Percentiles rank a stretch among this genome's conserved stretches.
Evolutionary conservation across 169 alveolate species (phyloP).

Genomic region (Plasmodium vinckei): DNA sequence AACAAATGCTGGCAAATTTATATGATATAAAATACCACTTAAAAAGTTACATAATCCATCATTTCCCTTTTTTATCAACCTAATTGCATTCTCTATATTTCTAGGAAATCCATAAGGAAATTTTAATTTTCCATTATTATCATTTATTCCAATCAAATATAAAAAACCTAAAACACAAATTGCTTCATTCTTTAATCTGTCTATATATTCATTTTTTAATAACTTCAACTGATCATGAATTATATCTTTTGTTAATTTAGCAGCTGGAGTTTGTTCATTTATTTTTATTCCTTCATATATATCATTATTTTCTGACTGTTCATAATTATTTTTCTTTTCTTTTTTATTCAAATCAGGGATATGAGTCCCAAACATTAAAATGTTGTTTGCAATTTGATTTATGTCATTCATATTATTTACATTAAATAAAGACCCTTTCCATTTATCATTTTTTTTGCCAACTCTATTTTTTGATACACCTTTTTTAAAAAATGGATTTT

Average conservation of each 20-base stretch:
- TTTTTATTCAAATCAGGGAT: neutral
- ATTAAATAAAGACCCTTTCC: neutral
- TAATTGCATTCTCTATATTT: constrained; percentile 81
- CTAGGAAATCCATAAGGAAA: constrained; percentile 92
- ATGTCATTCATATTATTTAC: neutral
- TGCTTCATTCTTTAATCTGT: constrained; percentile 53
- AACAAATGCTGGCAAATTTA: constrained; percentile 89
- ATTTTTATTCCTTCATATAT: constrained; percentile 1
- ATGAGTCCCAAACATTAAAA: neutral
- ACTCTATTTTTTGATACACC: neutral
- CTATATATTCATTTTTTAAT: constrained; percentile 22
- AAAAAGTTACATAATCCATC: constrained; percentile 89
- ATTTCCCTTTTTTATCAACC: constrained; percentile 82
- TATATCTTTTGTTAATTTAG: constrained; percentile 23
- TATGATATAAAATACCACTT: constrained; percentile 83
- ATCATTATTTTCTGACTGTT: neutral
- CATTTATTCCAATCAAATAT: constrained; percentile 86
- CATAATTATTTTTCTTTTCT: neutral
- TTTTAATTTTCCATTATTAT: constrained; percentile 81
- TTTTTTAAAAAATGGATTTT: neutral
- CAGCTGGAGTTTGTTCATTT: constrained; percentile 46
- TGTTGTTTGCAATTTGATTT: neutral
- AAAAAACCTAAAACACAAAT: constrained; percentile 86
- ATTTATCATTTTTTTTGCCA: neutral
- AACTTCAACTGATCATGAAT: constrained; percentile 66